Percentiles rank a stretch among this genome's conserved stretches.
Evolutionary conservation across 1,139 yeast species (phyloP).

Genomic region (Protomyces macrosporus): DNA sequence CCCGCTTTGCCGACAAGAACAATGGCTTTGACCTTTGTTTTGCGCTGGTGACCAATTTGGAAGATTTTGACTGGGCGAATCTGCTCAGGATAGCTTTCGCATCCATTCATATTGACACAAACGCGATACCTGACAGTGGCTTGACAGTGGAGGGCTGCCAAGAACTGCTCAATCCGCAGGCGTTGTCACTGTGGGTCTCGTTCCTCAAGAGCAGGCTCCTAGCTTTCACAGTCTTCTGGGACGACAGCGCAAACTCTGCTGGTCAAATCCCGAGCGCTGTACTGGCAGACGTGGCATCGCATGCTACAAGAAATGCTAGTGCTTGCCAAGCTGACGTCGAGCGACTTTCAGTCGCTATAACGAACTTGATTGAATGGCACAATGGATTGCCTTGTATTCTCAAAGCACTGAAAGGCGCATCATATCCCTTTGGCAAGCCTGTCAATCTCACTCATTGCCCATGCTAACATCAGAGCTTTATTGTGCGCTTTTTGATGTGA

Average conservation of each 20-base stretch:
- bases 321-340: too few relatives aligned
- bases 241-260: not conserved
- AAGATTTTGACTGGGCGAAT: slow-evolving; percentile 35
- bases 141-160: not conserved
- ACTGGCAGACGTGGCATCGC: too few relatives aligned
- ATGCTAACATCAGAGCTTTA: slow-evolving; percentile 10
- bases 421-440: slow-evolving; percentile 1
- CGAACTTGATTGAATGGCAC: too few relatives aligned
- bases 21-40: slow-evolving; percentile 51
- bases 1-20: slow-evolving; percentile 45
- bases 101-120: not conserved
- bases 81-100: slow-evolving; percentile 33
- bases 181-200: not conserved
- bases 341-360: too few relatives aligned
- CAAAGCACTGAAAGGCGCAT: slow-evolving; percentile 18
- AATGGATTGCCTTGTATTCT: not conserved
- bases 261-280: not conserved
- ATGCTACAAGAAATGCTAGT: too few relatives aligned
- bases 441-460: not conserved
- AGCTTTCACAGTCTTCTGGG: not conserved
- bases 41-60: slow-evolving; percentile 49
- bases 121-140: not conserved
- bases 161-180: not conserved
- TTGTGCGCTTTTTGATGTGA: not conserved
- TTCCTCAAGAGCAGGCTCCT: not conserved